phyloP scores from a whole-genome alignment of 805 yeast genomes.

The Candida krabiensis region DNA sequence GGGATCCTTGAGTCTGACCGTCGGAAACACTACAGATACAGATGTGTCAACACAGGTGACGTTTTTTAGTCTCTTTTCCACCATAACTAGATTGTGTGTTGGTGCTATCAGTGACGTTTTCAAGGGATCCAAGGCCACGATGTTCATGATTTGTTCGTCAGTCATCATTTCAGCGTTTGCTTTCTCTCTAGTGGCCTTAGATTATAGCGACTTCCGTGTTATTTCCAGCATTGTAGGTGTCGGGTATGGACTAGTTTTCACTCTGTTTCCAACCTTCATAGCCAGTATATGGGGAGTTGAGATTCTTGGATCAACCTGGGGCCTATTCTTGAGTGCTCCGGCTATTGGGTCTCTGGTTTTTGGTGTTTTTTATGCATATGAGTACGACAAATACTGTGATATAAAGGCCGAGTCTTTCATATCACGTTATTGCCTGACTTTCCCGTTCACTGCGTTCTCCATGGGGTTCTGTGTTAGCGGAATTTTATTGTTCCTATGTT shows the following conservation, averaged over 20 bases:
- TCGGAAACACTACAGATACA: slow-evolving; percentile 20
- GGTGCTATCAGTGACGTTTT: slow-evolving; percentile 17
- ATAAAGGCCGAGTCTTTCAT: slow-evolving; percentile 1
- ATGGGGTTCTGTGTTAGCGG: slow-evolving; percentile 14
- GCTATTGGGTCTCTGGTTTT: slow-evolving; percentile 74
- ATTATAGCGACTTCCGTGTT: slow-evolving; percentile 10
- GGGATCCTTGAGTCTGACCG: slow-evolving; percentile 60
- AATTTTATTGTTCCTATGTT: slow-evolving; percentile 13
- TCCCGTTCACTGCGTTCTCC: slow-evolving; percentile 17
- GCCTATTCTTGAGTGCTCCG: slow-evolving; percentile 83
- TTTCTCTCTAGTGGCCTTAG: slow-evolving; percentile 12
- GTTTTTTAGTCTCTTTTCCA: slow-evolving; percentile 26
- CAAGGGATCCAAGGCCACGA: slow-evolving; percentile 7
- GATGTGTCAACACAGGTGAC: slow-evolving; percentile 19
- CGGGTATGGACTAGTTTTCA: slow-evolving; percentile 78
- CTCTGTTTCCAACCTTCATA: slow-evolving; percentile 75
- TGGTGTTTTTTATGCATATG: slow-evolving; percentile 66
- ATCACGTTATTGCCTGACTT: slow-evolving; percentile 15
- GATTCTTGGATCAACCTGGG: slow-evolving; percentile 86
- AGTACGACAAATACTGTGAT: slow-evolving; percentile 48
- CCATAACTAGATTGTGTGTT: slow-evolving; percentile 28
- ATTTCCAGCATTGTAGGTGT: slow-evolving; percentile 51
- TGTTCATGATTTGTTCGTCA: slow-evolving; percentile 8
- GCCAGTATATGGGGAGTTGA: slow-evolving; percentile 83
- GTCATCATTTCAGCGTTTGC: slow-evolving; percentile 9